phyloP scores from a whole-genome alignment of 306 rosid species.

The Canavalia gladiata region DNA sequence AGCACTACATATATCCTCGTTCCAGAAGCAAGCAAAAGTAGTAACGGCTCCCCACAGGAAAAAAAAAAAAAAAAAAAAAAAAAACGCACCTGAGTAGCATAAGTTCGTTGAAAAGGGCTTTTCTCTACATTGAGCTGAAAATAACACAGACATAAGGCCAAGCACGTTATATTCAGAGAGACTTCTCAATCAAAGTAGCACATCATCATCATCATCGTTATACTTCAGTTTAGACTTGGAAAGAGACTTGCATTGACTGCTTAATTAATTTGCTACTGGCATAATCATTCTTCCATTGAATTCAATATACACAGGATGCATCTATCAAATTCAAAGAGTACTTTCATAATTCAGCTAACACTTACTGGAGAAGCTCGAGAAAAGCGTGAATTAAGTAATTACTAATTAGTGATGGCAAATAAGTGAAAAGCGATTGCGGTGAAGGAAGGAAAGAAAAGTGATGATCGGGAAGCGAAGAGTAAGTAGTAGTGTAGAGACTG shows the following conservation, averaged over 20 bases:
- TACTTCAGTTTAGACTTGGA: slow-evolving; percentile 20
- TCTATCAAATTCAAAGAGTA: too few relatives aligned
- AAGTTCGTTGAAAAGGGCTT: slow-evolving; percentile 98
- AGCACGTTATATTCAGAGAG: slow-evolving; percentile 39
- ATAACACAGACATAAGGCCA: slow-evolving; percentile 31
- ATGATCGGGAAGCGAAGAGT: not conserved
- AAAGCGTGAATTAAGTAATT: too few relatives aligned
- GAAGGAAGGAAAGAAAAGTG: slow-evolving; percentile 5
- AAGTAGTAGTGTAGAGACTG: slow-evolving; percentile 9
- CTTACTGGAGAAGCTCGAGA: too few relatives aligned
- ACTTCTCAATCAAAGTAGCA: slow-evolving; percentile 39
- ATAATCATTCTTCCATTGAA: not conserved
- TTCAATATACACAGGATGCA: not conserved
- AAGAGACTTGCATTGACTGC: slow-evolving; percentile 3
- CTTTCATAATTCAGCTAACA: too few relatives aligned
- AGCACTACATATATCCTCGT: not conserved
- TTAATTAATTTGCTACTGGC: slow-evolving; percentile 7
- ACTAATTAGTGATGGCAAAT: too few relatives aligned
- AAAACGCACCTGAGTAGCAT: slow-evolving; percentile 87
- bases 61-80: not conserved
- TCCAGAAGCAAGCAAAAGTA: slow-evolving; percentile 35
- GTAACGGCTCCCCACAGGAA: not conserved
- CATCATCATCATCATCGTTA: not conserved
- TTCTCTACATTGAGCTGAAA: slow-evolving; percentile 94
- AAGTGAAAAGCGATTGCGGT: not conserved